A percentile compares a stretch with the other conserved stretches of the same genome.
phyloP scores from a whole-genome alignment of 192 early-diverging fungal species.

The Hyaloraphidium curvatum region DNA sequence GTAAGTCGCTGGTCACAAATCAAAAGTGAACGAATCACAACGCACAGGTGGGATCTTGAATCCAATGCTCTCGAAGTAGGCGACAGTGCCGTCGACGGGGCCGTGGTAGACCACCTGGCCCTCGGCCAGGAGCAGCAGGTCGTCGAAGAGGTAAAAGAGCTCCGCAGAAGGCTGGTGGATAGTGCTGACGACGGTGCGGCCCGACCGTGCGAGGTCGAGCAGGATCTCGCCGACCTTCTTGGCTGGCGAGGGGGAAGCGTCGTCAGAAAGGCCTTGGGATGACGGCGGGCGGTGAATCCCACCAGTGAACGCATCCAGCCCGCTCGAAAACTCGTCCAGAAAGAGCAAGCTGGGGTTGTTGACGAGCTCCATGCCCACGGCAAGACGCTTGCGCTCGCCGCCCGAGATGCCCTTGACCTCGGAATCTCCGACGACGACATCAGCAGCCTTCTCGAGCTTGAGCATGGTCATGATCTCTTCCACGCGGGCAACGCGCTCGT shows the following conservation, averaged over 20 bases:
- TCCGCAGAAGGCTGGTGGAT: slow-evolving; percentile 80
- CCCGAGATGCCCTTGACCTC: slow-evolving; percentile 50
- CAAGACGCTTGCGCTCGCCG: slow-evolving; percentile 51
- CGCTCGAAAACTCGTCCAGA: background rate
- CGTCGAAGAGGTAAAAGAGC: slow-evolving; percentile 65
- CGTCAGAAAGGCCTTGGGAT: slow-evolving; percentile 52
- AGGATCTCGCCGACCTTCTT: too few relatives aligned
- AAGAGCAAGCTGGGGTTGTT: slow-evolving; percentile 40
- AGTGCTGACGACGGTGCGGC: slow-evolving; percentile 59
- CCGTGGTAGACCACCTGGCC: slow-evolving; percentile 45
- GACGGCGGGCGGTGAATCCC: slow-evolving; percentile 24
- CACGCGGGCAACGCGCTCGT: too few relatives aligned
- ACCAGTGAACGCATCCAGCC: too few relatives aligned
- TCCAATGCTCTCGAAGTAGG: slow-evolving; percentile 32
- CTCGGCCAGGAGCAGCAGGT: slow-evolving; percentile 49
- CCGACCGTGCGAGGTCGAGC: too few relatives aligned
- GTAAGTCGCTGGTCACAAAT: too few relatives aligned
- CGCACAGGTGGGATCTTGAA: too few relatives aligned
- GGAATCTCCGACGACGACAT: slow-evolving; percentile 50
- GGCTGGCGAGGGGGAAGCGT: slow-evolving; percentile 74
- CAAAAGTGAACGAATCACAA: too few relatives aligned
- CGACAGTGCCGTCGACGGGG: slow-evolving; percentile 15
- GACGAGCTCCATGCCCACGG: slow-evolving; percentile 53
- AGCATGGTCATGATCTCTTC: too few relatives aligned
- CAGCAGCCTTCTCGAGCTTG: slow-evolving; percentile 35